Percentiles rank a stretch among this genome's conserved stretches.
Evolutionary conservation across 2,329 filamentous ascomycete species (phyloP).

Genomic region (Juglanconis oblonga): DNA sequence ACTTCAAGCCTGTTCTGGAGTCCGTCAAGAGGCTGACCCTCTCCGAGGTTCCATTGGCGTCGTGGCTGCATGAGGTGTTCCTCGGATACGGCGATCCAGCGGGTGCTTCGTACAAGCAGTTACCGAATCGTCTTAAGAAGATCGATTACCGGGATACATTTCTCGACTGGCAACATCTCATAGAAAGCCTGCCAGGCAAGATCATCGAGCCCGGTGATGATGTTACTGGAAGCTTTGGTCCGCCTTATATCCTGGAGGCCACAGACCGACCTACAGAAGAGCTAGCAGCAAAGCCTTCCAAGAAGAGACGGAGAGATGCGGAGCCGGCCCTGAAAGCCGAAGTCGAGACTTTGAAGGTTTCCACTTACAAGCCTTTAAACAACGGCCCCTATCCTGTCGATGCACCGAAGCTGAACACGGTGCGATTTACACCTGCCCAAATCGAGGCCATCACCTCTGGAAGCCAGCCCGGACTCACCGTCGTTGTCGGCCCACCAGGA

Average conservation of each 20-base stretch:
- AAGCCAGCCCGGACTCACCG: slow-evolving; percentile 87
- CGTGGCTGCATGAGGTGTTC: slow-evolving; percentile 95
- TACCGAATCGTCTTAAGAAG: slow-evolving; percentile 72
- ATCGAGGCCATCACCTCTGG: slow-evolving; percentile 91
- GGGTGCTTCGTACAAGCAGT: slow-evolving; percentile 78
- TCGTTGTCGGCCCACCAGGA: slow-evolving; percentile 91
- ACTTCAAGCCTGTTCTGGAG: slow-evolving; percentile 90
- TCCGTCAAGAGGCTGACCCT: slow-evolving; percentile 84
- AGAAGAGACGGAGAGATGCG: slow-evolving; percentile 81
- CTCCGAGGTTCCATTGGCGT: slow-evolving; percentile 79
- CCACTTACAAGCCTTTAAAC: slow-evolving; percentile 85
- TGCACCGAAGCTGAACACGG: slow-evolving; percentile 72
- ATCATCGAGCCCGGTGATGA: slow-evolving; percentile 76
- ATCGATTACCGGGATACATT: slow-evolving; percentile 95
- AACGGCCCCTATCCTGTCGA: slow-evolving; percentile 87
- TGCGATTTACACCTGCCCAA: slow-evolving; percentile 89
- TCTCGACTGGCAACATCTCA: slow-evolving; percentile 89
- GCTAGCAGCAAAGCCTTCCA: slow-evolving; percentile 60
- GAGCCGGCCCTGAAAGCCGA: slow-evolving; percentile 63
- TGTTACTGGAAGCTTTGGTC: slow-evolving; percentile 70
- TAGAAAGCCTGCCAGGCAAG: slow-evolving; percentile 85
- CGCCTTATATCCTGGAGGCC: slow-evolving; percentile 82
- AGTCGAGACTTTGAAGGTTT: slow-evolving; percentile 72
- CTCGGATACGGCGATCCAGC: slow-evolving; percentile 94
- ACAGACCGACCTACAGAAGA: slow-evolving; percentile 52